Evolutionary conservation across 2,329 filamentous ascomycete species (phyloP), one percentile per base, ranked within the genome.

Genomic region (Pseudodiploospora longispora): DNA sequence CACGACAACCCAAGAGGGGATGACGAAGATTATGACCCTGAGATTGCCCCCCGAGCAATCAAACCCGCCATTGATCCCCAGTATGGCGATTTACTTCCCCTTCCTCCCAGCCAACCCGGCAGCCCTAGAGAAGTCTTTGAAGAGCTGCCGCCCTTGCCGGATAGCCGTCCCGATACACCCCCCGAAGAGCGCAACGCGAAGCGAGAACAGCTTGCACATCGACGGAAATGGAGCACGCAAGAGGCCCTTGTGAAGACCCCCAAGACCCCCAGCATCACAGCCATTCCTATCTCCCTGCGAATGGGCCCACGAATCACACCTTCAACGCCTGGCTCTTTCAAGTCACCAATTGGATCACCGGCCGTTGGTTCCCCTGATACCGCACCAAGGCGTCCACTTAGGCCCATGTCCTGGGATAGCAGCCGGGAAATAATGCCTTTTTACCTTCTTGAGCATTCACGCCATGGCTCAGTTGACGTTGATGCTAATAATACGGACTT

Each of bases 401-500:
- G 79, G 5, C 77, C 77, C 9, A 78, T 68, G 9, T 82, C 77
- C 0, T 82, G 78, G 78, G 78, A 81, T 37, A 77, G 66, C 50
- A 74, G 73, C 12, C 76, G 76, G 43, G 87, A 93, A 58, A 83
- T 90, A 55, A 82, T 85, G 52, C 90, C 90, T 0, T 68, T 96
- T 6, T 91, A 86, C 63, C 80, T 95, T 27, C 78, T 95, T 6
- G 86, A 94, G 61, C 80, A 68, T 50, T 69, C 68, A 4, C 67
- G 70, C 6, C 65, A 69, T 36, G 62, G 62, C 36, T 56, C 63
- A 5, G 53, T 55, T 4, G 59, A 62, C 29, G 53, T 58, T 27
- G 51, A 61, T 28, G 58, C 71, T 2, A 47, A 45, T n/a, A 42
- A 51, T 9, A 47, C 48, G 36, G 56, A 67, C 4, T 60, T 80